Percentiles rank a stretch among this genome's conserved stretches.
Conservation (phyloP, 495 filamentous ascomycete species). For the Penicillium subrubescens region DNA sequence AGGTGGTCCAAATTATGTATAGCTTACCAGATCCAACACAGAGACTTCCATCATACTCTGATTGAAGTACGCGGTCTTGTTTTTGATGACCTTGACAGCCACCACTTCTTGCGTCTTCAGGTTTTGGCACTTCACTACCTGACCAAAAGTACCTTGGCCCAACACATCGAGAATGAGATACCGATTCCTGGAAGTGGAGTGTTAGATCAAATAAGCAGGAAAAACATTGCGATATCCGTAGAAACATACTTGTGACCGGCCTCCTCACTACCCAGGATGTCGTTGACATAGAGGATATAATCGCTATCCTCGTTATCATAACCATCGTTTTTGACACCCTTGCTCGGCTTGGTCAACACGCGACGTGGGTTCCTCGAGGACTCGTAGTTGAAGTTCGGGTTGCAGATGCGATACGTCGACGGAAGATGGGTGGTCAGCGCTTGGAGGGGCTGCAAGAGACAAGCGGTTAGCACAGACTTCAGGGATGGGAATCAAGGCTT, state of each 20-base stretch:
- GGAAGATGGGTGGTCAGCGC: slow-evolving; percentile 92
- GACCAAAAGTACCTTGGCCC: slow-evolving; percentile 98
- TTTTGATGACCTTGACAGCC: slow-evolving; percentile 99
- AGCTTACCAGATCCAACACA: slow-evolving; percentile 93
- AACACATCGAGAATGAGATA: slow-evolving; percentile 98
- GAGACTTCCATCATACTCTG: slow-evolving; percentile 99
- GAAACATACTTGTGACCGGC: slow-evolving; percentile 85
- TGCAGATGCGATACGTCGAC: slow-evolving; percentile 96
- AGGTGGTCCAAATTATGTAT: too few species aligned
- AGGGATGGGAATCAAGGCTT: slow-evolving; percentile 2
- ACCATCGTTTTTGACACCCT: slow-evolving; percentile 97
- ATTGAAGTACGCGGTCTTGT: slow-evolving; percentile 98
- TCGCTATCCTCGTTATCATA: slow-evolving; percentile 99
- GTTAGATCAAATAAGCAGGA: not conserved
- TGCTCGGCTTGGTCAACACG: slow-evolving; percentile 99
- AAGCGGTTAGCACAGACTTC: slow-evolving; percentile 8
- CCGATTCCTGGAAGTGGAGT: slow-evolving; percentile 68
- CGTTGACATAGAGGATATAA: slow-evolving; percentile 99
- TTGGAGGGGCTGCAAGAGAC: slow-evolving; percentile 76
- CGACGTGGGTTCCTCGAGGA: slow-evolving; percentile 96
- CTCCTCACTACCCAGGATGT: slow-evolving; percentile 97
- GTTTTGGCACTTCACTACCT: slow-evolving; percentile 99
- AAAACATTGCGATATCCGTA: not conserved
- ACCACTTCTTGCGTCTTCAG: slow-evolving; percentile 97
- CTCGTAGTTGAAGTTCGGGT: slow-evolving; percentile 97